Evolutionary conservation across 2,329 filamentous ascomycete genomes (phyloP), one percentile per base, ranked within the genome.

Genomic region (Karstenula rhodostoma): DNA sequence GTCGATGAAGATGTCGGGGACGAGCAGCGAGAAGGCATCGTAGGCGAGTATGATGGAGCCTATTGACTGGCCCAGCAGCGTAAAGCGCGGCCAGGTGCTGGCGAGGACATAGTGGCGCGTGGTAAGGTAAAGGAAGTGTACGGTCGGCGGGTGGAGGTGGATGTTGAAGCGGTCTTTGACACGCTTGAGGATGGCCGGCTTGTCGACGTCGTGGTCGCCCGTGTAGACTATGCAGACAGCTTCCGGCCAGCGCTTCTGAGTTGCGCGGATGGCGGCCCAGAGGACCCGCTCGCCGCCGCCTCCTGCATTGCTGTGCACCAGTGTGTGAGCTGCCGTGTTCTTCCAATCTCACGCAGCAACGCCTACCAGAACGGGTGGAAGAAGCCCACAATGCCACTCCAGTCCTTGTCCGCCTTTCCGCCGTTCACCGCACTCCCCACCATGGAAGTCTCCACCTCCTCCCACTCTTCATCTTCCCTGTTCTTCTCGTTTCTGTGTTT

Each of bases 281-380:
- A 99, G 87, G 46, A 99, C 95, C 76, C 95, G 86, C 80, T 99
- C 95, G 64, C 95, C 95, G 62, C 95, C 95, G 29, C 95, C 95
- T 57, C 95, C 95, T 53, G 95, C 95, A 81, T 99, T 98, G 79
- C 92, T 95, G 62, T 40, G 27, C n/a, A 13, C 22, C n/a, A 33
- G 37, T 29, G 33, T 58, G 60, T 76, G 43, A 77, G 71, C 44
- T 7, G 37, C 25, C 29, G 8, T 1, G 17, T 15, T 3, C 8
- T n/a, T 22, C 3, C 17, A 27, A 10, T 43, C 17, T 1, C 32
- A 12, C 23, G 44, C 29, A n/a, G 55, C 35, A 42, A 54, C 52
- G 73, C 85, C 65, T 82, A 94, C 92, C 95, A 98, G 78, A 97
- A 99, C 1, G 95, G 95, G 78, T 99, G 95, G 76, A 99, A 97